Evolutionary conservation across 352 stramenopile species (phyloP).

Genomic region (Pythium graminicola): DNA sequence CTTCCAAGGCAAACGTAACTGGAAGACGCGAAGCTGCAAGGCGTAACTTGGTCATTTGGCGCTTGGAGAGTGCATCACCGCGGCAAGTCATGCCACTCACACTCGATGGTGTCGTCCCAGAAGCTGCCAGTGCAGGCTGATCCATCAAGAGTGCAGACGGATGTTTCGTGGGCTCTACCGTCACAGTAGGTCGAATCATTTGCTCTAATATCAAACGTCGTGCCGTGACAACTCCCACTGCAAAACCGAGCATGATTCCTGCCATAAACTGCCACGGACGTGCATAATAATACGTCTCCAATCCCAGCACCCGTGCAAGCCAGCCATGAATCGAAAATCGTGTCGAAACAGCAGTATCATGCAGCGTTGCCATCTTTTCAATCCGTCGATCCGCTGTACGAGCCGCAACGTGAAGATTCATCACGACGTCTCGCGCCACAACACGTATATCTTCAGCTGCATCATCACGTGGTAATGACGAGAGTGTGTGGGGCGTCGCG

Average conservation of each 20-base stretch:
- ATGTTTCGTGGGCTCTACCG: slow-evolving; percentile 1
- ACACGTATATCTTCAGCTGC: slow-evolving; percentile 2
- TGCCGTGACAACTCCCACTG: slow-evolving; percentile 6
- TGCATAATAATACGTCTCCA: slow-evolving; percentile 12
- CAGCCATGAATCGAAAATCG: slow-evolving; percentile 10
- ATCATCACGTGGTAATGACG: neutral
- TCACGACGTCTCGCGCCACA: slow-evolving; percentile 13
- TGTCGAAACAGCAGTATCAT: neutral
- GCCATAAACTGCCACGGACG: slow-evolving; percentile 21
- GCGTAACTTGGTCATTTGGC: slow-evolving; percentile 15
- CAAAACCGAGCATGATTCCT: slow-evolving; percentile 16
- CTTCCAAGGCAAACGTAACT: slow-evolving; percentile 18
- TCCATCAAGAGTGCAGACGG: slow-evolving; percentile 13
- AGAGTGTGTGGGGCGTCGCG: slow-evolving; percentile 4
- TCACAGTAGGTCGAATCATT: neutral
- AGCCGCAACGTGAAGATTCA: slow-evolving; percentile 20
- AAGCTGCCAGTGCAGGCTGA: slow-evolving; percentile 1
- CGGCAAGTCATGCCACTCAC: slow-evolving; percentile 4
- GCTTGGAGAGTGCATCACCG: slow-evolving; percentile 6
- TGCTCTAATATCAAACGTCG: neutral
- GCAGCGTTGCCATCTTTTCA: slow-evolving; percentile 1
- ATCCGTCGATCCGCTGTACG: slow-evolving; percentile 15
- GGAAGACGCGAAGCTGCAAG: slow-evolving; percentile 16
- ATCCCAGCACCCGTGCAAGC: slow-evolving; percentile 1
- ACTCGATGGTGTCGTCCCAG: neutral